These are phyloP conservation scores for Fusarium nanum DNA, from an alignment of 2,329 filamentous ascomycete species.

Conservation along the genomic window DNA sequence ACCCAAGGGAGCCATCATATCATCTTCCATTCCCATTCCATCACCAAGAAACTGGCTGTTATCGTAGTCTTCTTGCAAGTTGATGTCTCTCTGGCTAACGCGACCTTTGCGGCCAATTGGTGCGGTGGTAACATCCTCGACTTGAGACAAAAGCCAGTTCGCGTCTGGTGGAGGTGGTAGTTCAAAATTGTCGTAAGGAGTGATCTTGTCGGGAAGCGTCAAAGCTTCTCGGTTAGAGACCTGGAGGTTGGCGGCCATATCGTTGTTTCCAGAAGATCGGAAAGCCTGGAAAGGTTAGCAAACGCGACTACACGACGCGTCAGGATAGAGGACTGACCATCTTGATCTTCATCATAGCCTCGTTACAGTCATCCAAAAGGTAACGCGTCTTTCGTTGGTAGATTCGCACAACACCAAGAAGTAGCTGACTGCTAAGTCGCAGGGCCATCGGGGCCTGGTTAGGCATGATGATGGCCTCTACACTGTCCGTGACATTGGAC, in stretches of 20 bases:
- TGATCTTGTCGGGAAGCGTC: conserved; percentile 91
- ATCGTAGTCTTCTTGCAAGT: conserved; percentile 75
- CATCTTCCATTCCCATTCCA: conserved; percentile 69
- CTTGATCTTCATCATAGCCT: conserved; percentile 97
- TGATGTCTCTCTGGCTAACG: conserved; percentile 72
- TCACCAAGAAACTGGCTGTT: conserved; percentile 85
- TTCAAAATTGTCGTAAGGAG: conserved; percentile 84
- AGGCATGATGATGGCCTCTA: conserved; percentile 93
- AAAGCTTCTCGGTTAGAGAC: conserved; percentile 86
- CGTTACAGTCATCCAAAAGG: conserved; percentile 95
- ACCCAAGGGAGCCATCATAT: conserved; percentile 67
- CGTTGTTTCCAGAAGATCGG: conserved; percentile 92
- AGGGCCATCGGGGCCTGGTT: conserved; percentile 95
- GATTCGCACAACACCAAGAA: conserved; percentile 96
- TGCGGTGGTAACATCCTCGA: conserved; percentile 69
- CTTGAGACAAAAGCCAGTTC: conserved; percentile 82
- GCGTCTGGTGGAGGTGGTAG: conserved; percentile 88
- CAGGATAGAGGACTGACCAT: conserved; percentile 72
- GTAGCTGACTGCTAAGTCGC: conserved; percentile 90
- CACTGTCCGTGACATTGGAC: conserved; percentile 93
- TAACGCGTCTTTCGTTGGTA: conserved; percentile 98
- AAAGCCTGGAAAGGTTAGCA: conserved; percentile 76
- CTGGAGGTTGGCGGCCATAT: conserved; percentile 85
- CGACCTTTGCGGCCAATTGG: conserved; percentile 68
- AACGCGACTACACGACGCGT: not conserved